Evolutionary conservation across 768 basidiomycete species (phyloP), one percentile per base, ranked within the genome.

Genomic region (Hericium erinaceus): DNA sequence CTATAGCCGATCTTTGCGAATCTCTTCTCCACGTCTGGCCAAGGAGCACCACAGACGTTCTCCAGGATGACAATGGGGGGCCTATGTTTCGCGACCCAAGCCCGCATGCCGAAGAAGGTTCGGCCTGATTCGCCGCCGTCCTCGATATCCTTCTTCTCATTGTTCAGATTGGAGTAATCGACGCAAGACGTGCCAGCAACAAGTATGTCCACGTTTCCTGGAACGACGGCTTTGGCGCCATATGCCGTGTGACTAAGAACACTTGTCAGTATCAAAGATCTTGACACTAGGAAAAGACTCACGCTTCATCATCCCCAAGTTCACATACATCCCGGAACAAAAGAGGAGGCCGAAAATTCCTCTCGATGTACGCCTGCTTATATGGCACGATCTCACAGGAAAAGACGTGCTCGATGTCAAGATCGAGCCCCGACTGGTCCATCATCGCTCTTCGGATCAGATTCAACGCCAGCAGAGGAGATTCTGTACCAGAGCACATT

Each of bases 401-500:
- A 73, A 97, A 95, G 48, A 95, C 91, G 70, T 97, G 94, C 69
- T 95, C 89, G 54, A 92, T 76, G 24, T 86, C 80, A 57, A 97
- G 72, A 2, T 78, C 73, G 54, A 87, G 64, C 3, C 75, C 80
- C 63, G 83, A 81, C 63, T 86, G 85, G 33, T 85, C 82, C 33
- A 81, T 71, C 62, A 95, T 80, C 4, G 86, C 81, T 58, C 86
- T 82, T 57, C 85, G 84, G 48, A 97, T 91, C 59, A 95, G 73
- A 33, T 89, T 86, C 49, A 98, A 76, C 13, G 95, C 95, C 39
- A 97, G 83, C 22, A 98, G 80, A 53, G 95, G 95, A 2, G 92
- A 92, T 67, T 98, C 95, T 6, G 95, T 98, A 24, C 95, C 95
- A 44, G 93, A 95, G 72, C 89, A 97, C 95, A 98, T 98, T 11